These are phyloP conservation scores for Aspergillus versicolor DNA, from an alignment of 2,329 filamentous ascomycete species.

Conservation along the genomic window DNA sequence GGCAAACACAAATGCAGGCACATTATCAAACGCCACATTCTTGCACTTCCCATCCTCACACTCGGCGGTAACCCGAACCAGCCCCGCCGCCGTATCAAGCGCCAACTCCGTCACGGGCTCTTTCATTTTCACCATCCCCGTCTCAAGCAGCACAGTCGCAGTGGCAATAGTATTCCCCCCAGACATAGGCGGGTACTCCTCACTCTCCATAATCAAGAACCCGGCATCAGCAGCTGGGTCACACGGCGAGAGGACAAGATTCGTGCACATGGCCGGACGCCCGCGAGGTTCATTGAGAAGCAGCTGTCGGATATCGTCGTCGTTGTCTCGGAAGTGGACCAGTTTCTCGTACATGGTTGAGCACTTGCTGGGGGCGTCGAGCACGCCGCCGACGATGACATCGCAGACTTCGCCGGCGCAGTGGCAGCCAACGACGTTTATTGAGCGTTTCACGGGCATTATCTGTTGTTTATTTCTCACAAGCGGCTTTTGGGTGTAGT, in stretches of 20 bases:
- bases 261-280: conserved; percentile 38
- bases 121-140: conserved; percentile 46
- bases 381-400: conserved; percentile 49
- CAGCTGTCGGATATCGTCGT: conserved; percentile 43
- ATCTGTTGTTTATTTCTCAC: too few species aligned
- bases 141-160: conserved; percentile 48
- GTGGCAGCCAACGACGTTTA: conserved; percentile 19
- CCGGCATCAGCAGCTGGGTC: conserved; percentile 45
- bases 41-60: conserved; percentile 46
- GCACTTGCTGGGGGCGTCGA: conserved; percentile 31
- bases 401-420: conserved; percentile 44
- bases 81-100: conserved; percentile 47
- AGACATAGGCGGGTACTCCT: conserved; percentile 48
- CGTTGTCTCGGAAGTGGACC: conserved; percentile 38
- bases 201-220: conserved; percentile 47
- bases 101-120: conserved; percentile 43
- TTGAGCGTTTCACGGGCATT: background rate
- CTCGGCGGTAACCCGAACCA: conserved; percentile 42
- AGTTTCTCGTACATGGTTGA: conserved; percentile 52
- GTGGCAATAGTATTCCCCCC: conserved; percentile 47
- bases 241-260: conserved; percentile 45
- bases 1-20: conserved; percentile 43
- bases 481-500: too few species aligned
- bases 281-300: conserved; percentile 50
- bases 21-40: conserved; percentile 46